These are phyloP conservation scores for Zelopaecilomyces penicillatus DNA, from an alignment of 2,329 filamentous ascomycete genomes.

Conservation along the genomic window DNA sequence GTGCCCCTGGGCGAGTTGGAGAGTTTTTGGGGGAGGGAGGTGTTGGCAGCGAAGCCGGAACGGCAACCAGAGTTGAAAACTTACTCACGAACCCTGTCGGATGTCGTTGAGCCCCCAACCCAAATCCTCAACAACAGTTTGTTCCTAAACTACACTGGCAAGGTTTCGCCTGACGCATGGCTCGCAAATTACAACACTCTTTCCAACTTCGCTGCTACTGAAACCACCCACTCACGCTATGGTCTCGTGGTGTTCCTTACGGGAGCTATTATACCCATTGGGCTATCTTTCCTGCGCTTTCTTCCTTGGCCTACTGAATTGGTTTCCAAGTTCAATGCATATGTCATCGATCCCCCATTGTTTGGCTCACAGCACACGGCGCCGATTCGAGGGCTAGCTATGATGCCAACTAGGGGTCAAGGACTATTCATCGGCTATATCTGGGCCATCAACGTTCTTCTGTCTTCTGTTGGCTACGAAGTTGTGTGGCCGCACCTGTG, in stretches of 20 bases:
- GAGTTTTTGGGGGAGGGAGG: background rate
- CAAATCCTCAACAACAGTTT: conserved; percentile 1
- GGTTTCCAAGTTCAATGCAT: conserved; percentile 12
- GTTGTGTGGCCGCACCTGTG: conserved; percentile 19
- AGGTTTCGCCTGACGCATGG: conserved; percentile 7
- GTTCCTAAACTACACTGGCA: conserved; percentile 9
- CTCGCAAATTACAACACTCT: conserved; percentile 4
- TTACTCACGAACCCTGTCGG: conserved; percentile 2
- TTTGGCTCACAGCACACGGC: conserved; percentile 13
- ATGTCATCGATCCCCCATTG: conserved; percentile 16
- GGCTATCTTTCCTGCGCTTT: conserved; percentile 20
- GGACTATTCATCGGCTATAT: conserved; percentile 33
- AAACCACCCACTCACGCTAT: conserved; percentile 13
- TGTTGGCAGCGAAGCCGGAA: background rate
- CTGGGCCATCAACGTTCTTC: conserved; percentile 27
- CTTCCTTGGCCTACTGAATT: conserved; percentile 15
- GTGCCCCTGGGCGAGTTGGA: background rate
- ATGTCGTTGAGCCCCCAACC: conserved; percentile 5
- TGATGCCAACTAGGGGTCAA: conserved; percentile 18
- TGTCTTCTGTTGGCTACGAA: conserved; percentile 22
- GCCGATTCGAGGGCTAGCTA: conserved; percentile 12
- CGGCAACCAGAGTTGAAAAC: background rate
- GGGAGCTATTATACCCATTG: conserved; percentile 17
- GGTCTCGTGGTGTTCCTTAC: conserved; percentile 18
- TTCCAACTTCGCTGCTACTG: background rate